phyloP scores from a whole-genome alignment of 2,329 filamentous ascomycete genomes.

The Cadophora luteo-olivacea region DNA sequence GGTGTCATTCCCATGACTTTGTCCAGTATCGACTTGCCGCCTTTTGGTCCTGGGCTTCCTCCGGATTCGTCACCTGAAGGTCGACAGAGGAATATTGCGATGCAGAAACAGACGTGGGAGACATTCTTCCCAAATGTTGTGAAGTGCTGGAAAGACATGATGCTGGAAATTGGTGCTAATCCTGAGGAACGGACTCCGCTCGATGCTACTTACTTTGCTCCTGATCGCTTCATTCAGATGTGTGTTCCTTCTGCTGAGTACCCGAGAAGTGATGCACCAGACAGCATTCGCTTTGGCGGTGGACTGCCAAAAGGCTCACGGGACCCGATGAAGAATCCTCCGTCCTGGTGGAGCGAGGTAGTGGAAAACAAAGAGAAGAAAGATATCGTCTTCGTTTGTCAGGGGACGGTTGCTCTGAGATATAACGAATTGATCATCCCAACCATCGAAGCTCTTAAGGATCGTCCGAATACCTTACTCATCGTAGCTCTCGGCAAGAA shows the following conservation, averaged over 20 bases:
- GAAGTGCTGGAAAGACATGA: constrained; percentile 28
- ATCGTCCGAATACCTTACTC: constrained; percentile 45
- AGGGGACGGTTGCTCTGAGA: constrained; percentile 45
- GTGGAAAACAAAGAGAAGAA: constrained; percentile 48
- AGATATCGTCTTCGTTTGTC: constrained; percentile 47
- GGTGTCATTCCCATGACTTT: constrained; percentile 48
- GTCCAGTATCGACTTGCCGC: constrained; percentile 49
- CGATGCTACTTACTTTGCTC: constrained; percentile 37
- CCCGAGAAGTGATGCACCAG: constrained; percentile 46
- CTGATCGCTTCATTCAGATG: constrained; percentile 45
- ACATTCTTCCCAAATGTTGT: constrained; percentile 21
- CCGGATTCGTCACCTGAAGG: constrained; percentile 48
- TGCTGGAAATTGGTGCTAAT: constrained; percentile 42
- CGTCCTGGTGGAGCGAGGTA: constrained; percentile 55
- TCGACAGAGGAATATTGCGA: constrained; percentile 44
- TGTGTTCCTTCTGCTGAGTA: constrained; percentile 48
- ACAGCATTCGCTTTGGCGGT: constrained; percentile 52
- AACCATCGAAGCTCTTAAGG: constrained; percentile 45
- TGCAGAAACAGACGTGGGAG: constrained; percentile 37
- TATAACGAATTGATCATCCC: constrained; percentile 46
- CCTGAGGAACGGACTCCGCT: constrained; percentile 32
- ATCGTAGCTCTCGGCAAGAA: constrained; percentile 44
- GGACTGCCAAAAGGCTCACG: constrained; percentile 46
- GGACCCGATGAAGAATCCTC: constrained; percentile 43
- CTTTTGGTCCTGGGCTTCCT: constrained; percentile 49